Conservation (phyloP, 2,329 filamentous ascomycete species). For the Cercospora nicotianae region DNA sequence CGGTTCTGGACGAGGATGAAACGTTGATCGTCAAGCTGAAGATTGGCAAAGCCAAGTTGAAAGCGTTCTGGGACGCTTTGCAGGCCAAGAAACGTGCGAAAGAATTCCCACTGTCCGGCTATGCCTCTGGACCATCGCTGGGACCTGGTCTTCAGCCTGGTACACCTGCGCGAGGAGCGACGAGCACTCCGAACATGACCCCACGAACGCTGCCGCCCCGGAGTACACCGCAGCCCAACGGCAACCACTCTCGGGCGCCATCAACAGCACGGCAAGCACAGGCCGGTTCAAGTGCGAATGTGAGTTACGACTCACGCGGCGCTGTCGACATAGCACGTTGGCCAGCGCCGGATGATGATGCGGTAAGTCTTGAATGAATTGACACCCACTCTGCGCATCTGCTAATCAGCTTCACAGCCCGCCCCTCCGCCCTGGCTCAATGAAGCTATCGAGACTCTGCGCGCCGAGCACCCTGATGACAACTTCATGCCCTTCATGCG, state of each 20-base stretch:
- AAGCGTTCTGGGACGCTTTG: conserved; percentile 56
- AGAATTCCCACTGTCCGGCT: conserved; percentile 38
- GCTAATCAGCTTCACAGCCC: conserved; percentile 56
- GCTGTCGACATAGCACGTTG: conserved; percentile 66
- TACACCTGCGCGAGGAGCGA: conserved; percentile 28
- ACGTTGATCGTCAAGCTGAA: conserved; percentile 71
- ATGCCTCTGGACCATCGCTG: conserved; percentile 35
- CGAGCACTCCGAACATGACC: conserved; percentile 32
- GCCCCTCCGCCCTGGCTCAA: conserved; percentile 84
- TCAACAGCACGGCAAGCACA: conserved; percentile 22
- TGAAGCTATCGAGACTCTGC: conserved; percentile 69
- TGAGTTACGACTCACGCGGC: conserved; percentile 48
- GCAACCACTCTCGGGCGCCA: conserved; percentile 26
- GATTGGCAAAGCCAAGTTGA: conserved; percentile 70
- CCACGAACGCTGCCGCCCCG: conserved; percentile 30
- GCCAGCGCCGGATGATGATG: conserved; percentile 57
- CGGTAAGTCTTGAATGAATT: conserved; percentile 54
- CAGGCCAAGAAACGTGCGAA: conserved; percentile 38
- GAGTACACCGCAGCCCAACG: conserved; percentile 35
- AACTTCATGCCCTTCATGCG: conserved; percentile 90
- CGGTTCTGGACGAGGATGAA: conserved; percentile 66
- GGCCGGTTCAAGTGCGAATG: conserved; percentile 14
- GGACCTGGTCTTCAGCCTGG: conserved; percentile 16
- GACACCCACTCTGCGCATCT: conserved; percentile 8
- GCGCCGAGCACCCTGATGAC: conserved; percentile 71